Evolutionary conservation across 345 rosid genomes (phyloP), one percentile per base, ranked within the genome.

Genomic region (Populus tremula): DNA sequence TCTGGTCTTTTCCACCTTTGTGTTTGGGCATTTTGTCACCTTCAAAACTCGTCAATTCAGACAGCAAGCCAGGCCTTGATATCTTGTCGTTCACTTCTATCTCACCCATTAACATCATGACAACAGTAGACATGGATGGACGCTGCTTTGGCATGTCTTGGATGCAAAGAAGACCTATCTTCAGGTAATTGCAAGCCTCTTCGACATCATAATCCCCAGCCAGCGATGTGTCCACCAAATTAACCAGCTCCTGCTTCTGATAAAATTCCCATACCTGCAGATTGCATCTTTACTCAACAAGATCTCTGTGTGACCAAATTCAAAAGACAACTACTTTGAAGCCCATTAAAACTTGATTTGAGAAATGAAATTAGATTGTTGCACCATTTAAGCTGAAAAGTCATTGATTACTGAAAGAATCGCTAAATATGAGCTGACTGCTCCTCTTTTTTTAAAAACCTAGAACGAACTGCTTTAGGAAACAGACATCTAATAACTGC

Each of bases 141-240:
- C 94, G 86, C 67, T 80, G 82, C 78, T 85, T 89, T 23, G 94
- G 81, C 82, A 62, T 72, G 50, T 89, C 94, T 77, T 90, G 94
- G 66, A 90, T 89, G 90, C 94, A 87, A n/a, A 88, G 88, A 41
- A 90, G 88, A 14, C 88, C 90, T 64, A 89, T 84, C 84, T 84
- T 88, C 53, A 90, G 72, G 85, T 74, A 90, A 45, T 72, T 84
- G 62, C 65, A 73, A 71, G 87, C 91, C 75, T 90, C 90, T 73
- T 85, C 88, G 31, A 27, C 43, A 8, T 84, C 72, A 12, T 39
- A 84, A 71, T 87, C 86, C 3, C 79, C 87, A 5, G 64, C 43
- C 75, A 88, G 27, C n/a, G 83, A 71, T 20, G 71, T 8, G 67
- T 88, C 93, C 23, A 81, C 88, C 74, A 87, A 49, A 13, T 70